Conservation (phyloP, 129 eudicot genomes). For the Helianthus annuus region HanXRQr2.0-SUNRISE NC_035437.2:138345758-138346257, state of each 20-base stretch:
- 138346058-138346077: conserved; percentile 70
- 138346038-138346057: conserved; percentile 72
- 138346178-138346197: conserved; percentile 36
- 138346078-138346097: conserved; percentile 54
- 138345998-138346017: conserved; percentile 98
- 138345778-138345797: conserved; percentile 12
- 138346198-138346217: conserved; percentile 38
- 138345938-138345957: conserved; percentile 86
- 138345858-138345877: conserved; percentile 84
- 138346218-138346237: conserved; percentile 37
- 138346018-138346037: conserved; percentile 94
- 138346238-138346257: conserved; percentile 41
- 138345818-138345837: conserved; percentile 92
- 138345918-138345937: conserved; percentile 96
- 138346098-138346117: conserved; percentile 58
- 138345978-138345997: conserved; percentile 99
- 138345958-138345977: conserved; percentile 98
- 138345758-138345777: conserved; percentile 17
- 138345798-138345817: conserved; percentile 62
- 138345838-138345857: conserved; percentile 79
- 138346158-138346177: conserved; percentile 46
- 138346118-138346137: conserved; percentile 52
- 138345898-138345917: conserved; percentile 99
- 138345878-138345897: conserved; percentile 98
- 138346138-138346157: conserved; percentile 40